phyloP scores from a whole-genome alignment of 2,329 filamentous ascomycete species.

The Cladophialophora immunda region DNA sequence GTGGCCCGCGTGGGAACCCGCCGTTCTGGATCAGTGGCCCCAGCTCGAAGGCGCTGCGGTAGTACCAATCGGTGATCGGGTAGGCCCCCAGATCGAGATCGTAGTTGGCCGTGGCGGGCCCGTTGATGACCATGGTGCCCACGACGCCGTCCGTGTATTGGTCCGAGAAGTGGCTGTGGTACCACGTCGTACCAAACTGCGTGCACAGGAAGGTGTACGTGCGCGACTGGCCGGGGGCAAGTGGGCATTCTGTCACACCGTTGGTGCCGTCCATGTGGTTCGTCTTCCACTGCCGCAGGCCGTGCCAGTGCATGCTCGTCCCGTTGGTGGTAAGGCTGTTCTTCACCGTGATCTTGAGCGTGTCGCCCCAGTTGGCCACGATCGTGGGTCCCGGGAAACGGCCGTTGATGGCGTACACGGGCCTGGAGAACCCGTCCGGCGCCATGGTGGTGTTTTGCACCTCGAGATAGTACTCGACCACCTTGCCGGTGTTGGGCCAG shows the following conservation, averaged over 20 bases:
- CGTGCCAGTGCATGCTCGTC: constrained; percentile 71
- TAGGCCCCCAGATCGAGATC: constrained; percentile 37
- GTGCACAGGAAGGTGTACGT: constrained; percentile 68
- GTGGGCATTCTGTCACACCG: constrained; percentile 61
- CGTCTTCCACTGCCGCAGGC: constrained; percentile 65
- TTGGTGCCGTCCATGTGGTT: constrained; percentile 66
- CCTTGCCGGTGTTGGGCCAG: constrained; percentile 42
- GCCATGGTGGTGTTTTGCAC: constrained; percentile 48
- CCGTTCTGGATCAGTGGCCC: constrained; percentile 29
- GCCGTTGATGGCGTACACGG: constrained; percentile 63
- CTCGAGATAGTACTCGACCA: constrained; percentile 39
- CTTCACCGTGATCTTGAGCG: constrained; percentile 61
- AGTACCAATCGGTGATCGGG: constrained; percentile 39
- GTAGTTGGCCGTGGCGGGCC: constrained; percentile 38
- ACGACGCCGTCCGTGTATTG: constrained; percentile 40
- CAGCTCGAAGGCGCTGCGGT: constrained; percentile 32
- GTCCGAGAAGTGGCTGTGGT: constrained; percentile 67
- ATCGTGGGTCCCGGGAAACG: constrained; percentile 74
- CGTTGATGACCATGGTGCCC: constrained; percentile 40
- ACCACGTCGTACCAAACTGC: constrained; percentile 66
- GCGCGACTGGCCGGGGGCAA: constrained; percentile 60
- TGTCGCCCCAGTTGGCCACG: constrained; percentile 70
- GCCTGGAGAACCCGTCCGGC: constrained; percentile 55
- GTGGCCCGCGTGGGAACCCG: constrained; percentile 35
- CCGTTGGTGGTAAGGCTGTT: constrained; percentile 66